phyloP scores from a whole-genome alignment of 345 rosid genomes.

The Excoecaria cochinchinensis region DNA sequence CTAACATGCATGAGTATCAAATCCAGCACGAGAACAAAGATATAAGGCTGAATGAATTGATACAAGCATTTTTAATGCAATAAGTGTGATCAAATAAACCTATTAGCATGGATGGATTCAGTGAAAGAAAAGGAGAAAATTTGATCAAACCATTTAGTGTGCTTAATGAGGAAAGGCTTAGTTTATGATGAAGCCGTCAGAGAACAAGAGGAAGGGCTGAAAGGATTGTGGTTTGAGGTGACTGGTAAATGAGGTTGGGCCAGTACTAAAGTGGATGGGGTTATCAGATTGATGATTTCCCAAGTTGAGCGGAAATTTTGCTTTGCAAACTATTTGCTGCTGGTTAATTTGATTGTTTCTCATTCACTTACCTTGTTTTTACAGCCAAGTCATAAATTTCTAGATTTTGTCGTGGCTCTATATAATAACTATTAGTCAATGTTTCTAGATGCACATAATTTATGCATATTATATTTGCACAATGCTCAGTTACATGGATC shows the following conservation, averaged over 20 bases:
- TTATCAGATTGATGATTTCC: background rate
- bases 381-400: background rate
- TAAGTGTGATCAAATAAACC: background rate
- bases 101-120: background rate
- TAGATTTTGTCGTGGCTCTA: background rate
- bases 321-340: background rate
- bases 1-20: background rate
- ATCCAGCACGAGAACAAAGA: background rate
- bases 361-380: background rate
- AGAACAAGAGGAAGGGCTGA: background rate
- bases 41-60: background rate
- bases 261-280: background rate
- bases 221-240: background rate
- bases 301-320: background rate
- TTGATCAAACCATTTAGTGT: background rate
- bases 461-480: background rate
- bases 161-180: background rate
- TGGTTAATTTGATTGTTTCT: background rate
- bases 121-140: background rate
- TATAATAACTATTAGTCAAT: background rate
- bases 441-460: background rate
- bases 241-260: too few relatives aligned
- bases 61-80: background rate
- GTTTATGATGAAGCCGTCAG: background rate
- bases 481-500: slow-evolving; percentile 12